Base-by-base conservation (phyloP, 306 rosid species). In the Canavalia ensiformis region DNA sequence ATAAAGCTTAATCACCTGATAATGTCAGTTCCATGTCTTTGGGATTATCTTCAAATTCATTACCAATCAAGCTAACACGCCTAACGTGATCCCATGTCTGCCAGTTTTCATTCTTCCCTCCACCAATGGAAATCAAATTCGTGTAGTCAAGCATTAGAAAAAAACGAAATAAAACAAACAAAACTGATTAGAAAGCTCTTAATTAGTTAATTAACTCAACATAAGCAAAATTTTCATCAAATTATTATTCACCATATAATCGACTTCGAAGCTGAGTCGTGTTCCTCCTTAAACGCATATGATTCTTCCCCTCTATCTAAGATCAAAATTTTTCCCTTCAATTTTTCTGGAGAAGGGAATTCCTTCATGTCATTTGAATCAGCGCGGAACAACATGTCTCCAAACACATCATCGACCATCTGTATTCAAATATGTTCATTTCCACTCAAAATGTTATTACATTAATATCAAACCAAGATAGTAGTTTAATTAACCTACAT, bases 21-120 rank as follows among this genome's bases (percentile, higher is more conserved):
- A 77, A 93, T 86, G 6, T 90, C 85, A 47, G 81, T 54, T 85
- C 75, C 91, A 64, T 51, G 82, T 35, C 73, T 71, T 74, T 0
- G 35, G 54, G 7, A 18, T 84, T 84, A 11, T 74, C 77, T 85
- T 89, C 93, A 50, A 93, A 91, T 76, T 89, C 85, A 85, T 88
- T 94, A 67, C 93, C 99, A 9, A 97, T 95, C 87, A 95, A 83
- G 86, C 99, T 95, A 56, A 95, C 85, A 74, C 99, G 94, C 74
- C 89, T 82, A 7, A 82, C 93, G 42, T 74, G 86, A 13, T 64
- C 45, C 25, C 25, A 1, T 60, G 84, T 81, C 80, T 52, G 12
- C 81, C 88, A 83, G 0, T 76, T 56, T 56, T 69, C 75, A 0
- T 6, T 60, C 83, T 91, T 95, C 68, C 90, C 88, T 39, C 97